These are phyloP conservation scores for Hevea brasiliensis DNA, from an alignment of 345 rosid genomes.

Conservation along the genomic window DNA sequence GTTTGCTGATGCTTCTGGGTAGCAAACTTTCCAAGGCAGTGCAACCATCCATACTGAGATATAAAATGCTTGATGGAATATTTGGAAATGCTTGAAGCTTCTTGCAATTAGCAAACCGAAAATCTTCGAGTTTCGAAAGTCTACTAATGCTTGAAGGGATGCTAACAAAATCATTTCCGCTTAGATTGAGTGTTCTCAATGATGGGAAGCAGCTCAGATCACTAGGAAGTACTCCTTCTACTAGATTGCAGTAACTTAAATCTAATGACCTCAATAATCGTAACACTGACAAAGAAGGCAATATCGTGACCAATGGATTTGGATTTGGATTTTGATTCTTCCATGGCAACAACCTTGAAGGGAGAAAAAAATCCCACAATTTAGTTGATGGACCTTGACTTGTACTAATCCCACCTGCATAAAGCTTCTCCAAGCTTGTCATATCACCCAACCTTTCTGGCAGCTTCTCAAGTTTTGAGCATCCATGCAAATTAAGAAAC, in stretches of 20 bases:
- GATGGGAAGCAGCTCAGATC: neutral
- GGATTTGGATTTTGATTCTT: neutral
- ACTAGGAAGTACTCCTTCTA: constrained; percentile 13
- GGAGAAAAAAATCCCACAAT: neutral
- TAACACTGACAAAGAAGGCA: constrained; percentile 7
- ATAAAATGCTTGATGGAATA: constrained; percentile 21
- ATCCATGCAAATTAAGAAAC: constrained; percentile 3
- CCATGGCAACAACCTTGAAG: neutral
- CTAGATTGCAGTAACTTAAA: neutral
- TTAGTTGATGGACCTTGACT: constrained; percentile 3
- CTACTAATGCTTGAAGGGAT: neutral
- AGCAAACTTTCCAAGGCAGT: constrained; percentile 1
- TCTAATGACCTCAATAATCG: neutral
- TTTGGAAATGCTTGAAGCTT: constrained; percentile 16
- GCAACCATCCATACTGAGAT: neutral
- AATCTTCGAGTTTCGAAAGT: constrained; percentile 12
- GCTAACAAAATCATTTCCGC: neutral
- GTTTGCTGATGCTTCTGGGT: constrained; percentile 6
- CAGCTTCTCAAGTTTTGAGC: constrained; percentile 15
- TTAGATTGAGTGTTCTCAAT: constrained; percentile 10
- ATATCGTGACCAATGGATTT: neutral
- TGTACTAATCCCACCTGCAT: neutral
- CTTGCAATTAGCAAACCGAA: constrained; percentile 9
- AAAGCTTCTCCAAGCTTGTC: neutral
- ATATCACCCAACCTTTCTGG: constrained; percentile 9